Base-by-base conservation (phyloP, 768 basidiomycete genomes). In the Trametopsis cervina region DNA sequence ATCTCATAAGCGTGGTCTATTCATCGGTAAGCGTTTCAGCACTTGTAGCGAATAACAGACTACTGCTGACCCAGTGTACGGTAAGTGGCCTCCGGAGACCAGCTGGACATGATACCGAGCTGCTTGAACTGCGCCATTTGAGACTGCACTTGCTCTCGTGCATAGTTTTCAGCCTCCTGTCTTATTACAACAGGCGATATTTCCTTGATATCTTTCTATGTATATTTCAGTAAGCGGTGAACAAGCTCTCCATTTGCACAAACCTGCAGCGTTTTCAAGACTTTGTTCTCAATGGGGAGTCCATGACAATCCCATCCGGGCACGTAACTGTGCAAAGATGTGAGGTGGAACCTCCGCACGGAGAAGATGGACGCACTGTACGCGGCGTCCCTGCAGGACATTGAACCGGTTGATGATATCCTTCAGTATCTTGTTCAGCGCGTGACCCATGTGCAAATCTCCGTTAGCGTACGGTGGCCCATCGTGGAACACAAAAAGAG, bases 281-380 rank as follows among this genome's bases (percentile, higher is more conserved):
- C 89, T 59, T 96, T 97, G 55, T 91, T 90, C 63, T 98, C 95
- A 52, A 98, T 97, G 0, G 95, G 95, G 11, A 97, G 78, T 4
- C 95, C 95, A 63, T 99, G 95, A 58, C 95, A 98, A 60, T 99
- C 95, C 91, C 92, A 99, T 9, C 95, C 95, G 27, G 95, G 94
- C 12, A 88, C 66, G 66, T 94, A 97, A 59, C 95, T 97, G 43
- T 47, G 54, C 48, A 4, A 36, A 12, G 24, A n/a, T 10, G 24
- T 37, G 39, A 38, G 35, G 24, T 36, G 21, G 22, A 17, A 2
- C 10, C 15, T 7, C 29, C 15, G 7, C 29, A 33, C 42, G 26
- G 27, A 42, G 33, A 21, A 61, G 33, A 35, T 4, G 11, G n/a
- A 63, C 86, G 63, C 55, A 95, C 92, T 93, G 83, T 37, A 97